A percentile compares a stretch with the other conserved stretches of the same genome.
Evolutionary conservation across 2,329 filamentous ascomycete genomes (phyloP).

Genomic region (Penicillium sp.): DNA sequence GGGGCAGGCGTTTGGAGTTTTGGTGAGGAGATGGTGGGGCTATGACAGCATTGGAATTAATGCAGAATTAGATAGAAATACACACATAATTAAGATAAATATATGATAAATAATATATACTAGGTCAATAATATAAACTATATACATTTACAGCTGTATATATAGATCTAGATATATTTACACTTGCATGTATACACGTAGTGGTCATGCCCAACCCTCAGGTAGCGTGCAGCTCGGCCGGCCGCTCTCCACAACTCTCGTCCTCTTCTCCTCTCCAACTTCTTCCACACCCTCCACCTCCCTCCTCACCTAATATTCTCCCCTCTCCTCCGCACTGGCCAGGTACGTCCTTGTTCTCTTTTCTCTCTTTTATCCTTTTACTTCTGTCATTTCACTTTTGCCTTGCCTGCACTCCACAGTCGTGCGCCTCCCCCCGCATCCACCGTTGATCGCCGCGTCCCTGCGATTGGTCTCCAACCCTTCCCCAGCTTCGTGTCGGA

Average conservation of each 20-base stretch:
- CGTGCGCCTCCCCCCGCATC: slow-evolving; percentile 10
- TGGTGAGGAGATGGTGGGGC: slow-evolving; percentile 16
- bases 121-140: too few relatives aligned
- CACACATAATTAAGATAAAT: too few relatives aligned
- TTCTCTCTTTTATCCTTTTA: background rate
- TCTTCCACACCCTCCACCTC: background rate
- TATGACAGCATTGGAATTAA: slow-evolving; percentile 16
- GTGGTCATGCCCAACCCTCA: too few relatives aligned
- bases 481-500: slow-evolving; percentile 19
- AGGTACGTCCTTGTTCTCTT: slow-evolving; percentile 19
- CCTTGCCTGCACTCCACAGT: slow-evolving; percentile 18
- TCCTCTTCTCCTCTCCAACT: background rate
- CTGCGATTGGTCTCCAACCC: slow-evolving; percentile 12
- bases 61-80: too few relatives aligned
- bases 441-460: slow-evolving; percentile 18
- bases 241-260: background rate
- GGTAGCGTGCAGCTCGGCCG: background rate
- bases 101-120: too few relatives aligned
- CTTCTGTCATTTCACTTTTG: background rate
- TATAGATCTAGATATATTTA: too few relatives aligned
- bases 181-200: too few relatives aligned
- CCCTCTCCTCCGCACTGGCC: slow-evolving; percentile 8
- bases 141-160: too few relatives aligned
- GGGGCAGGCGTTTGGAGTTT: slow-evolving; percentile 18
- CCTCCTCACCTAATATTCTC: too few relatives aligned